Evolutionary conservation across 2,329 filamentous ascomycete species (phyloP), one percentile per base, ranked within the genome.

Genomic region (Verticillium dahliae): DNA sequence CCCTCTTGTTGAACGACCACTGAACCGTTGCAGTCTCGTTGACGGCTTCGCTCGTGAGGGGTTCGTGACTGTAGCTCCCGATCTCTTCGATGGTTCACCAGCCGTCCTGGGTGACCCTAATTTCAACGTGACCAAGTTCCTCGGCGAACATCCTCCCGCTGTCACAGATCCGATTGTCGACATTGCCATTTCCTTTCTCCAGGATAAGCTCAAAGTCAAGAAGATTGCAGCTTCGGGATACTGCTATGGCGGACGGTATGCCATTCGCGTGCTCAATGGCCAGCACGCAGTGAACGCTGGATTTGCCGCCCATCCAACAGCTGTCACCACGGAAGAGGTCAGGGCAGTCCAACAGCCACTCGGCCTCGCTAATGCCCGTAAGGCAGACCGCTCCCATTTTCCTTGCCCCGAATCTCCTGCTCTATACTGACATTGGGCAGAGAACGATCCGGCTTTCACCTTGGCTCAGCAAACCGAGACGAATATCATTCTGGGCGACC

Each of bases 21-120:
- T 37, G 9, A 37, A 9, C 35, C 35, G 9, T 37, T 13, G 13
- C 50, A 73, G 70, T 0, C 68, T 90, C 63, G 87, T 86, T 68
- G 88, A 91, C 75, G 81, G 85, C 67, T 87, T 85, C 72, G 88
- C 88, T 59, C 80, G 82, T 62, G 85, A 85, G 66, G 88, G 87
- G 66, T 90, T 89, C 75, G 78, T 88, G 59, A 80, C 83, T 64
- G 75, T 88, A 57, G 80, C 88, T 62, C 88, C 88, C 2, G 88
- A 91, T 71, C 76, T 90, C 58, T 89, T 90, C 78, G 73, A 80
- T 64, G 85, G 84, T 65, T 79, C 84, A 61, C 75, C 83, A 13
- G 78, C 87, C 59, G 76, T 76, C 1, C 73, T 69, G 34, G 13
- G 9, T 37, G 73, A 71, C 60, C 66, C 74, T 63, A 7, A 34